Evolutionary conservation across 2,329 filamentous ascomycete species (phyloP).

Genomic region (Emericellopsis cladophorae): DNA sequence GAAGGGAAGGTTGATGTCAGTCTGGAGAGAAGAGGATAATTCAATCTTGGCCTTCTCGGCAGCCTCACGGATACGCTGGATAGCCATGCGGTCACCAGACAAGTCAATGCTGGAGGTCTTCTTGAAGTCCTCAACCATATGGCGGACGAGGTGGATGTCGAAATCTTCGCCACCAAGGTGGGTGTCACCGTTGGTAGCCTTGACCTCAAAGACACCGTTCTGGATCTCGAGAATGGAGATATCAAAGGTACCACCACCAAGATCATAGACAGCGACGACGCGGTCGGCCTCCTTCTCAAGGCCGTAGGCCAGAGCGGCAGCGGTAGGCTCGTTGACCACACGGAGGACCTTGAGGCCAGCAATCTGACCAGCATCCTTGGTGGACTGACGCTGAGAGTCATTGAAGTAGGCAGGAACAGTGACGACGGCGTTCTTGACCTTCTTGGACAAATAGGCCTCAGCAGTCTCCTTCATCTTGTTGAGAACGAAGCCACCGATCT

Average conservation of each 20-base stretch:
- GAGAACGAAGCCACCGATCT: conserved; percentile 91
- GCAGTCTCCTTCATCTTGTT: conserved; percentile 99
- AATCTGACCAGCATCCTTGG: conserved; percentile 96
- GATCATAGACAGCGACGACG: conserved; percentile 90
- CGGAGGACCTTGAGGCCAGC: conserved; percentile 91
- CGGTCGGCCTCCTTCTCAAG: conserved; percentile 88
- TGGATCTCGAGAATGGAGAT: conserved; percentile 96
- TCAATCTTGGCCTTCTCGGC: conserved; percentile 99
- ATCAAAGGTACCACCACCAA: conserved; percentile 98
- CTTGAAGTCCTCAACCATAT: conserved; percentile 94
- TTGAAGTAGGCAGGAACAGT: conserved; percentile 98
- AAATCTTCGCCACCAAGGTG: conserved; percentile 98
- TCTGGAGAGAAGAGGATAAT: conserved; percentile 86
- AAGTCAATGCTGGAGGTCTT: conserved; percentile 87
- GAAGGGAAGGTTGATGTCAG: conserved; percentile 97
- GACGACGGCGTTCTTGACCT: conserved; percentile 89
- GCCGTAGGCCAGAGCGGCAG: conserved; percentile 89
- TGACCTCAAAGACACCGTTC: conserved; percentile 96
- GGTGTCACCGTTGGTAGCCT: conserved; percentile 98
- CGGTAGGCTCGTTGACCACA: conserved; percentile 96
- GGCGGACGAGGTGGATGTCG: conserved; percentile 85
- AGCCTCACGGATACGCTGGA: conserved; percentile 96
- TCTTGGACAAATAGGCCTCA: conserved; percentile 82
- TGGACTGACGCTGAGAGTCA: conserved; percentile 93
- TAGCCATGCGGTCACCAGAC: conserved; percentile 88